phyloP scores from a whole-genome alignment of 441 rosid species.

The Bruguiera hainesii region DNA sequence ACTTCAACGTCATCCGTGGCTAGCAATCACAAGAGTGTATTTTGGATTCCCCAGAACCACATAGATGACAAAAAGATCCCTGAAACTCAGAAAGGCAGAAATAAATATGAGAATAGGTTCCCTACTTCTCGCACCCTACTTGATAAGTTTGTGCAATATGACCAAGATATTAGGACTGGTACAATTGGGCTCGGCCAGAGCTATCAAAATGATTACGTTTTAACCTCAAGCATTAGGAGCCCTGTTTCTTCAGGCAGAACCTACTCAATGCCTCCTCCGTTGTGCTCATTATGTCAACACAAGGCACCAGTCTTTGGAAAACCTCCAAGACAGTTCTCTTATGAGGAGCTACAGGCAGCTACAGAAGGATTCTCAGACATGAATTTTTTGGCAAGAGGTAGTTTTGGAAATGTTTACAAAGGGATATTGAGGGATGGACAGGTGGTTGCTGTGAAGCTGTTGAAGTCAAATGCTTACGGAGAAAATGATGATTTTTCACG shows the following conservation, averaged over 20 bases:
- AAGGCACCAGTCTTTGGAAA: constrained; percentile 64
- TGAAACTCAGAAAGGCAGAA: constrained; percentile 17
- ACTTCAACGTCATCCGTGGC: constrained; percentile 19
- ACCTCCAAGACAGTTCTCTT: constrained; percentile 60
- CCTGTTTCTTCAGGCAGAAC: constrained; percentile 48
- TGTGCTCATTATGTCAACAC: constrained; percentile 64
- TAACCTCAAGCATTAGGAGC: constrained; percentile 35
- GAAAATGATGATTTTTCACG: constrained; percentile 65
- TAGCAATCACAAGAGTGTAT: constrained; percentile 23
- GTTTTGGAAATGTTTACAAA: constrained; percentile 53
- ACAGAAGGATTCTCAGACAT: constrained; percentile 55
- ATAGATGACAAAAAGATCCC: constrained; percentile 21
- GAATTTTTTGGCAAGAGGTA: constrained; percentile 62
- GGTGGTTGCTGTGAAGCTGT: constrained; percentile 62
- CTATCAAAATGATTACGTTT: constrained; percentile 24
- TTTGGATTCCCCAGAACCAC: constrained; percentile 52
- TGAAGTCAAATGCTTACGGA: constrained; percentile 41
- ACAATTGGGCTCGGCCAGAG: constrained; percentile 25
- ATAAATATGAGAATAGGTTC: constrained; percentile 19
- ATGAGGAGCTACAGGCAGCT: constrained; percentile 49
- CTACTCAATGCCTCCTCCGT: constrained; percentile 64
- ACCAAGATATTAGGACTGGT: constrained; percentile 30
- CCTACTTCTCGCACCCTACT: constrained; percentile 40
- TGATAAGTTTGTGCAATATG: constrained; percentile 47
- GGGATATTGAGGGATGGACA: constrained; percentile 55